Percentiles rank a stretch among this genome's conserved stretches.
These are phyloP conservation scores for Spongospora subterranea DNA, from an alignment of 208 protist species.

Conservation along the genomic window DNA sequence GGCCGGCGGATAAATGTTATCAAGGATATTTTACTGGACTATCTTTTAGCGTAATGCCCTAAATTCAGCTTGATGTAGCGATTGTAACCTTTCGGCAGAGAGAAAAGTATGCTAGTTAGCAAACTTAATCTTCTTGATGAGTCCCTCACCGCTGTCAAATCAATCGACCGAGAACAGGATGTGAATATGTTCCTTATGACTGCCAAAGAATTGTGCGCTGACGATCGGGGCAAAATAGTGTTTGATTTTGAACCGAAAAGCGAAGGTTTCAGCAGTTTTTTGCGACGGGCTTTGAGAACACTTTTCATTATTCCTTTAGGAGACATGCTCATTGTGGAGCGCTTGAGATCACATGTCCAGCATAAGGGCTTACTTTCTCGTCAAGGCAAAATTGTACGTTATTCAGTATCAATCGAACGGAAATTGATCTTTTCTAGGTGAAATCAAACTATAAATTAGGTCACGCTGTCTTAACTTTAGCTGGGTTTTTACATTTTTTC, in stretches of 20 bases:
- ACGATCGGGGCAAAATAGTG: slow-evolving; percentile 15
- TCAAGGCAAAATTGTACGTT: background rate
- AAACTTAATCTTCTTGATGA: slow-evolving; percentile 16
- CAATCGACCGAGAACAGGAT: slow-evolving; percentile 23
- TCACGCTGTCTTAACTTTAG: slow-evolving; percentile 1
- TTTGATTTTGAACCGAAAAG: slow-evolving; percentile 4
- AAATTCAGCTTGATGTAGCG: background rate
- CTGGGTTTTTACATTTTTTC: slow-evolving; percentile 41
- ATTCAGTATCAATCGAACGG: background rate
- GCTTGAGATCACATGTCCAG: slow-evolving; percentile 46
- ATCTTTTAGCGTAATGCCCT: background rate
- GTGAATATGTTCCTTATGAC: background rate
- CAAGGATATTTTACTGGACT: slow-evolving; percentile 47
- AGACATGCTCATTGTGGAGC: slow-evolving; percentile 32
- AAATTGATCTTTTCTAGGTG: background rate
- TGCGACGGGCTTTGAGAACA: background rate
- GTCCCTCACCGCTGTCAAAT: background rate
- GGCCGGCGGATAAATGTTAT: slow-evolving; percentile 11
- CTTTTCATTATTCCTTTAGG: background rate
- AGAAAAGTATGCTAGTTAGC: slow-evolving; percentile 36
- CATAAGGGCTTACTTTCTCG: slow-evolving; percentile 23
- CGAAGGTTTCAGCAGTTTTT: background rate
- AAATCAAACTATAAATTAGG: slow-evolving; percentile 42
- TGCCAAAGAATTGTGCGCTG: slow-evolving; percentile 15
- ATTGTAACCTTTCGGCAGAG: background rate